These are phyloP conservation scores for Picea glauca DNA, from an alignment of 75 land plant species.

Conservation along the genomic window DNA sequence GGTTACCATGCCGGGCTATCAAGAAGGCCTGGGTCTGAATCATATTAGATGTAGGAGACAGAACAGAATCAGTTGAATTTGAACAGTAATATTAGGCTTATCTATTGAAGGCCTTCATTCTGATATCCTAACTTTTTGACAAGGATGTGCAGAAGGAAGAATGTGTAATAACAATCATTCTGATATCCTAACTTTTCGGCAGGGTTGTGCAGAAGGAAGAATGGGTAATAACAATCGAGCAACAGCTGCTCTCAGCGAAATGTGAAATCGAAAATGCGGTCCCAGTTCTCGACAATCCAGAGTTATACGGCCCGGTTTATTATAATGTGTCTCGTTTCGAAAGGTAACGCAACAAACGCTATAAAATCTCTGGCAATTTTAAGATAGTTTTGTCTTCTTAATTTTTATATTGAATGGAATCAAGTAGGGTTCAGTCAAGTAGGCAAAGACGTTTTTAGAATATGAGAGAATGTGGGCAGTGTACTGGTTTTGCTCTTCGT, in stretches of 20 bases:
- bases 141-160: neutral
- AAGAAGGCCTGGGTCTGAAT: too few relatives aligned
- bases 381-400: too few relatives aligned
- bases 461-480: too few relatives aligned
- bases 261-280: constrained; percentile 40
- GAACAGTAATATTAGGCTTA: too few relatives aligned
- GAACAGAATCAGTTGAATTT: too few relatives aligned
- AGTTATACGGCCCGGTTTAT: constrained; percentile 38
- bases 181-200: neutral
- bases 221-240: constrained; percentile 6
- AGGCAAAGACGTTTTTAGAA: too few relatives aligned
- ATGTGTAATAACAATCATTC: neutral
- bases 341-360: constrained; percentile 24
- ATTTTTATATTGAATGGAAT: too few relatives aligned
- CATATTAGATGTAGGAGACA: too few relatives aligned
- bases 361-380: too few relatives aligned
- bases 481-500: too few relatives aligned
- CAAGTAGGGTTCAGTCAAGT: too few relatives aligned
- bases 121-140: neutral
- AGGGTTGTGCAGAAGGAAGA: neutral
- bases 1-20: too few relatives aligned
- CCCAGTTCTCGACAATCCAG: constrained; percentile 10
- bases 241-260: constrained; percentile 31
- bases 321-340: constrained; percentile 52
- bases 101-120: neutral